Conservation (phyloP, 768 basidiomycete genomes). For the Butyriboletus loyo region DNA sequence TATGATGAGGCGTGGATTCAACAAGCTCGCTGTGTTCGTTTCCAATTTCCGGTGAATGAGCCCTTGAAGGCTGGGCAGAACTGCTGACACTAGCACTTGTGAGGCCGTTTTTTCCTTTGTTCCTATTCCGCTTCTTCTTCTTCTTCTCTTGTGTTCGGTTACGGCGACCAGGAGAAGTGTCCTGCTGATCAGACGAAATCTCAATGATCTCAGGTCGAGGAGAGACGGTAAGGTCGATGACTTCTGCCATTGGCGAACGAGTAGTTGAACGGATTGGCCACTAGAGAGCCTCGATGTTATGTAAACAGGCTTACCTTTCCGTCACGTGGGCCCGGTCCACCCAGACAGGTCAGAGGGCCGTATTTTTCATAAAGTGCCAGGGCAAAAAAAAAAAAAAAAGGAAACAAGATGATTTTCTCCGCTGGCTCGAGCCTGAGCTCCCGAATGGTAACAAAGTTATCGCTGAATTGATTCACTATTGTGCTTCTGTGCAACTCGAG, state of each 20-base stretch:
- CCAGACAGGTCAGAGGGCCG: too few relatives aligned
- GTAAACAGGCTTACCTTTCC: too few relatives aligned
- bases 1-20: conserved; percentile 29
- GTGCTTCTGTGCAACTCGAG: neutral
- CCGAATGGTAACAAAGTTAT: too few relatives aligned
- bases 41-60: conserved; percentile 15
- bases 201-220: conserved; percentile 30
- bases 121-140: conserved; percentile 27
- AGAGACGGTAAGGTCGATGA: conserved; percentile 34
- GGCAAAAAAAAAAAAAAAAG: too few relatives aligned
- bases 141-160: conserved; percentile 15
- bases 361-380: too few relatives aligned
- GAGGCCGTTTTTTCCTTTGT: conserved; percentile 24
- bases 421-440: too few relatives aligned
- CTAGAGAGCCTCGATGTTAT: too few relatives aligned
- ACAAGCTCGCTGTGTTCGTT: neutral
- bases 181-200: conserved; percentile 26
- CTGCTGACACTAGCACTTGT: conserved; percentile 10
- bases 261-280: too few relatives aligned
- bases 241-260: conserved; percentile 24
- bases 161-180: conserved; percentile 1
- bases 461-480: neutral
- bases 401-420: neutral
- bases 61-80: conserved; percentile 20
- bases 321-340: too few relatives aligned